Percentiles rank a stretch among this genome's conserved stretches.
Conservation (phyloP, 2,329 filamentous ascomycete genomes). For the Sporothrix schenckii region DNA sequence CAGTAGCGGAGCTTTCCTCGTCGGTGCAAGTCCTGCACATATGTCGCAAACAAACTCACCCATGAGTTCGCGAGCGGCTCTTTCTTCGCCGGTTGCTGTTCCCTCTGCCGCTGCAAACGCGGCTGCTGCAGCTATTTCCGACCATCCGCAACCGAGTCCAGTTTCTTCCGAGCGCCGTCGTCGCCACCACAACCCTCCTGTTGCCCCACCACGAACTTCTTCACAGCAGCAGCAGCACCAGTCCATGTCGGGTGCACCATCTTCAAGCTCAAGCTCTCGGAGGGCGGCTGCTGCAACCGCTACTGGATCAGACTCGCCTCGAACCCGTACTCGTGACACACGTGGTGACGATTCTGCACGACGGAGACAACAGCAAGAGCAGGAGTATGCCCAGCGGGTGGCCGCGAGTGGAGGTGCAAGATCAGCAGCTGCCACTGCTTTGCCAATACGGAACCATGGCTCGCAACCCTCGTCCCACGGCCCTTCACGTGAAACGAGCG, state of each 20-base stretch:
- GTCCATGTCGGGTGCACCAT: slow-evolving; percentile 9
- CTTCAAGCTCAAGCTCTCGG: slow-evolving; percentile 46
- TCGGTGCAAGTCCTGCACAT: slow-evolving; percentile 31
- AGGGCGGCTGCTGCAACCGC: slow-evolving; percentile 38
- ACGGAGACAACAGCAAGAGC: slow-evolving; percentile 47
- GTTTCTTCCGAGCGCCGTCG: slow-evolving; percentile 56
- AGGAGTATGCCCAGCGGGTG: slow-evolving; percentile 45
- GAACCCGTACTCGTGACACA: slow-evolving; percentile 17
- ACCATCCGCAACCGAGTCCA: slow-evolving; percentile 45
- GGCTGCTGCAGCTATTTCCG: slow-evolving; percentile 37
- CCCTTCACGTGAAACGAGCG: slow-evolving; percentile 74
- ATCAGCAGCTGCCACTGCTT: slow-evolving; percentile 42
- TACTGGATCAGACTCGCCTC: slow-evolving; percentile 44
- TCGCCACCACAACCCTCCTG: slow-evolving; percentile 64
- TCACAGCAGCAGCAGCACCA: slow-evolving; percentile 49
- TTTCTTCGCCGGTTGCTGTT: slow-evolving; percentile 49
- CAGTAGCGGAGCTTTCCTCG: slow-evolving; percentile 50
- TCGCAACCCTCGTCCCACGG: slow-evolving; percentile 59
- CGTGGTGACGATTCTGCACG: slow-evolving; percentile 46
- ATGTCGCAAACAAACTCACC: slow-evolving; percentile 45
- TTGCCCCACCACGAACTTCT: slow-evolving; percentile 79
- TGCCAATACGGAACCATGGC: slow-evolving; percentile 53
- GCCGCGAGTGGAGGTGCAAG: slow-evolving; percentile 18
- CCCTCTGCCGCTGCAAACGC: slow-evolving; percentile 43
- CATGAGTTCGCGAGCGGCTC: slow-evolving; percentile 54